Conservation (phyloP, 257 asterid genomes). For the Ilex aquifolium region DNA sequence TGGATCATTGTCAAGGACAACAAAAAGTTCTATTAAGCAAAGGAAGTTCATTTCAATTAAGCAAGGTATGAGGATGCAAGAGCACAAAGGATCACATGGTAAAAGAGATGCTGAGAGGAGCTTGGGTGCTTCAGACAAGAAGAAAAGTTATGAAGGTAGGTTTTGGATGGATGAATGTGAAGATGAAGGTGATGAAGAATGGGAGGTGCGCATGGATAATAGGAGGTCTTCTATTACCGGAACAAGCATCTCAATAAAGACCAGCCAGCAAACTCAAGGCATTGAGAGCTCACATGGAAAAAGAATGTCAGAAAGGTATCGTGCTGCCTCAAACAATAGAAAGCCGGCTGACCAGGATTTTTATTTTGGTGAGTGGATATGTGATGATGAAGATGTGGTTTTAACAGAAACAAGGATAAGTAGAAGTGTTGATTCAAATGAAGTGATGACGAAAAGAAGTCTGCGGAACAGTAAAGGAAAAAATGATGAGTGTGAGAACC, state of each 20-base stretch:
- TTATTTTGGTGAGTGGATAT: background rate
- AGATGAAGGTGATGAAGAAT: background rate
- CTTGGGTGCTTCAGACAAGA: background rate
- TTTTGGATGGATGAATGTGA: background rate
- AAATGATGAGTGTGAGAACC: background rate
- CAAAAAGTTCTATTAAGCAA: background rate
- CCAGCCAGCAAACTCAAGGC: background rate
- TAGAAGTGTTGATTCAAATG: background rate
- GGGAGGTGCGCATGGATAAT: background rate
- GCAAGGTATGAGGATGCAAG: no score
- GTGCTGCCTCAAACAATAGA: background rate
- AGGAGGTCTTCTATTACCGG: background rate
- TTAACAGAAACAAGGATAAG: background rate
- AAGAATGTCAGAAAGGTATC: background rate
- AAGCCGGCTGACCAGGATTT: background rate
- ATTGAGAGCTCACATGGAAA: background rate
- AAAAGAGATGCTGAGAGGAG: background rate
- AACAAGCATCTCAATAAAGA: background rate
- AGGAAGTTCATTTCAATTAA: no score
- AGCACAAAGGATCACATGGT: background rate
- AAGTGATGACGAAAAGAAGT: background rate
- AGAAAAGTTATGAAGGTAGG: background rate
- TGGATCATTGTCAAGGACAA: background rate
- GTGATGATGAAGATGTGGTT: background rate
- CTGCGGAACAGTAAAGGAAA: background rate